Base-by-base conservation (phyloP, 371 early-diverging fungal species). In the Mortierella sp. region DNA sequence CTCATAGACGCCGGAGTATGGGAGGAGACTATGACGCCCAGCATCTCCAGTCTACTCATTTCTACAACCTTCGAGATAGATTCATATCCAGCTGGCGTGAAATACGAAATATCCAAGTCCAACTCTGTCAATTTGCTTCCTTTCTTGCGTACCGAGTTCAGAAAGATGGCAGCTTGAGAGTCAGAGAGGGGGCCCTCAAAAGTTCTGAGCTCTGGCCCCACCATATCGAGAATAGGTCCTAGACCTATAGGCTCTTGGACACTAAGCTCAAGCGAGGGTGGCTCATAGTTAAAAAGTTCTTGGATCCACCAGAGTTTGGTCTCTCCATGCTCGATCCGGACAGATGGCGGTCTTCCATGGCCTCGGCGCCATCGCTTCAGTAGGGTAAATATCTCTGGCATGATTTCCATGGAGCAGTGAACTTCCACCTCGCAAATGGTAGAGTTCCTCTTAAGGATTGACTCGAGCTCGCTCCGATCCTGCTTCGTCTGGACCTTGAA, bases 371-470 rank as follows among this genome's bases (percentile, higher is more conserved):
- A 50, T 24, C 11, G n/a, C 19, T 53, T 65, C 8, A 65, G 16
- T 15, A 65, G 41, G 21, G 38, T 65, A 24, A 55, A 65, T 24
- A 65, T 50, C 32, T 65, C 65, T 1, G 57, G 32, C 67, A 72
- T 62, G 33, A 52, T 67, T 11, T 67, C 43, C 33, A 60, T 32
- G 8, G 55, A 60, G 7, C 73, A 67, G 10, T 11, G 28, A 21
- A 72, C 66, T 9, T 66, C 62, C 4, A 72, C 48, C 53, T 67
- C 61, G 45, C 24, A 38, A n/a, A 72, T 52, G 3, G 61, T 62
- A 15, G 50, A 43, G 47, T 72, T 67, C 45, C 73, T 52, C 47
- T 60, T 66, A n/a, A 67, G 21, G 38, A 72, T 62, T 53, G 50
- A 36, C 32, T 58, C 62, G 32, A 72, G 41, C 22, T 67, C 52